These are phyloP conservation scores for Flaveria bidentis DNA, from an alignment of 129 eudicot genomes.

Conservation along the genomic window DNA sequence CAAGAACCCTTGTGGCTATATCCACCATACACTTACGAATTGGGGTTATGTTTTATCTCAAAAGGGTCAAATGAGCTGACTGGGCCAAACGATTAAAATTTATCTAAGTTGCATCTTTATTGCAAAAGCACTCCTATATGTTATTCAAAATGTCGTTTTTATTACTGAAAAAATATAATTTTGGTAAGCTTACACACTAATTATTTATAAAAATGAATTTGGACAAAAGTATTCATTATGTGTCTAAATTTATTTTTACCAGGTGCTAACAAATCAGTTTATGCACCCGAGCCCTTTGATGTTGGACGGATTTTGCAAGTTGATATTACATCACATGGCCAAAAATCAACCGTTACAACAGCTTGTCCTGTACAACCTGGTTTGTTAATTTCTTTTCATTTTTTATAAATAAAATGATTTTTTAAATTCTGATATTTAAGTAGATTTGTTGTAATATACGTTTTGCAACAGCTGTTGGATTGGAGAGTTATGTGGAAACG, in stretches of 20 bases:
- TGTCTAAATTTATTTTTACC: conserved; percentile 12
- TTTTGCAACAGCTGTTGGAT: conserved; percentile 64
- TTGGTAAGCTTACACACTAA: neutral
- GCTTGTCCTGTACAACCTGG: conserved; percentile 76
- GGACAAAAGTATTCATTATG: neutral
- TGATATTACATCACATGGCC: conserved; percentile 70
- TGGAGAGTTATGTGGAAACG: conserved; percentile 68
- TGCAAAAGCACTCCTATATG: neutral
- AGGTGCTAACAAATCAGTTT: conserved; percentile 92
- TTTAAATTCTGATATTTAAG: neutral
- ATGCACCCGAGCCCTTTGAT: conserved; percentile 94
- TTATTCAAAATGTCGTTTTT: neutral
- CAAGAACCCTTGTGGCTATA: conserved; percentile 2
- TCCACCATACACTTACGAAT: neutral
- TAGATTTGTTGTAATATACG: conserved; percentile 1
- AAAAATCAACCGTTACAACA: conserved; percentile 68
- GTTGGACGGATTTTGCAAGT: conserved; percentile 88
- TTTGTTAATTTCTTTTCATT: conserved; percentile 32
- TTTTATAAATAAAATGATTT: neutral
- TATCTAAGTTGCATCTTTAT: neutral
- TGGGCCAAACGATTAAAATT: neutral
- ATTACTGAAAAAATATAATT: neutral
- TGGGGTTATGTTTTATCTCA: neutral
- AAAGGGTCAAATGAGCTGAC: neutral
- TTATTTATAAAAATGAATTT: neutral